Evolutionary conservation across 169 alveolate genomes (phyloP).

Genomic region (Hepatocystis sp.): DNA sequence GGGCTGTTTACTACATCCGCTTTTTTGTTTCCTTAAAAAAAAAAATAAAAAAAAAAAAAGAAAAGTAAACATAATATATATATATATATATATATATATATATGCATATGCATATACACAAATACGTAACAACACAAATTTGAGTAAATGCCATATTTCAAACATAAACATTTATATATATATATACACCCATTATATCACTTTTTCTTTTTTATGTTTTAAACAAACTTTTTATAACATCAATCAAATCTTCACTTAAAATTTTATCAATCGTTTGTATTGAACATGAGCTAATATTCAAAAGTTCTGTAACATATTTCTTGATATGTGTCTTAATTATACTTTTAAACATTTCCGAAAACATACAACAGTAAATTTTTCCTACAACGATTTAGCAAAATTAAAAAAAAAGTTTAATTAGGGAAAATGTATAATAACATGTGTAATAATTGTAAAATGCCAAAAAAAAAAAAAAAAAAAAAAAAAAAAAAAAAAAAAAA

Average conservation of each 20-base stretch:
- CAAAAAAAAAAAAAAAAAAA: background rate
- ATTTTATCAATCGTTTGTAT: conserved; percentile 62
- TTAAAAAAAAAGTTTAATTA: conserved; percentile 3
- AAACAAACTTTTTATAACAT: conserved; percentile 47
- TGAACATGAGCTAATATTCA: conserved; percentile 54
- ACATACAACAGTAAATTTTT: conserved; percentile 61
- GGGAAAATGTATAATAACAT: background rate
- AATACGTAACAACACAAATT: no score
- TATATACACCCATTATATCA: background rate
- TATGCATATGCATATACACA: background rate
- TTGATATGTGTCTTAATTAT: conserved; percentile 61
- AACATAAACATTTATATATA: no score
- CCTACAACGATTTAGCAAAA: conserved; percentile 15
- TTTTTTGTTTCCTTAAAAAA: conserved; percentile 23
- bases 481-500: conserved; percentile 1
- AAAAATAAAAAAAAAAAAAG: background rate
- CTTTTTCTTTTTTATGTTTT: background rate
- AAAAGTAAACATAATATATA: background rate
- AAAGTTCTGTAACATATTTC: conserved; percentile 19
- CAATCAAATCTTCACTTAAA: conserved; percentile 59
- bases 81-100: no score
- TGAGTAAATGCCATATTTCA: no score
- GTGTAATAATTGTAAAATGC: background rate
- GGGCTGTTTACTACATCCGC: conserved; percentile 12
- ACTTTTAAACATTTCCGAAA: conserved; percentile 73